Conservation (phyloP, 2,329 filamentous ascomycete genomes). For the Colletotrichum orbiculare region DNA sequence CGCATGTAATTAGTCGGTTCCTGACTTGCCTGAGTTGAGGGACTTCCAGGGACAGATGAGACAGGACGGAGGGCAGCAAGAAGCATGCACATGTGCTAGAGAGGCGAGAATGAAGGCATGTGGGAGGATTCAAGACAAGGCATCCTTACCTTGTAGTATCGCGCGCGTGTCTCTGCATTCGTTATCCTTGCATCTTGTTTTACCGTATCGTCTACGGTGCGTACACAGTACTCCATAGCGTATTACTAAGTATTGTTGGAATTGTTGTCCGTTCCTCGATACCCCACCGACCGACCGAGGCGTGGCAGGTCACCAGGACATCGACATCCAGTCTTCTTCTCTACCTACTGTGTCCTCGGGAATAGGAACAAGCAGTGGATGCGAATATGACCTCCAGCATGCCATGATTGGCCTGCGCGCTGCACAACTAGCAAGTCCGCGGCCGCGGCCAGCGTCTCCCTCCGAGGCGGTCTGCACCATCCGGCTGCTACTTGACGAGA, state of each 20-base stretch:
- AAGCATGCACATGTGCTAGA: conserved; percentile 17
- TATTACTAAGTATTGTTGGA: too few species aligned
- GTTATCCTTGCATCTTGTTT: not conserved
- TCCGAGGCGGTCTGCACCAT: conserved; percentile 21
- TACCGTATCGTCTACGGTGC: too few species aligned
- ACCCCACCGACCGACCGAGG: too few species aligned
- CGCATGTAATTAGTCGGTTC: too few species aligned
- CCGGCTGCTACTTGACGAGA: not conserved
- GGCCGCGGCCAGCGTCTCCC: conserved; percentile 11
- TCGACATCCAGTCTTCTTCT: too few species aligned
- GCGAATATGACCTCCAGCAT: not conserved
- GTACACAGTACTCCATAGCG: too few species aligned
- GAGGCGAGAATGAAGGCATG: conserved; percentile 22
- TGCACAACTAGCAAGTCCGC: not conserved
- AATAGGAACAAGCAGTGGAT: conserved; percentile 9
- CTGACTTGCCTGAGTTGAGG: too few species aligned
- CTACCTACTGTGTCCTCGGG: too few species aligned
- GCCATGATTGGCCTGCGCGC: conserved; percentile 15
- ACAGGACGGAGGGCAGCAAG: not conserved
- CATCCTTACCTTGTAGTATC: conserved; percentile 21
- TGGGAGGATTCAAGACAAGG: conserved; percentile 26
- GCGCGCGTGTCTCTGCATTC: conserved; percentile 12
- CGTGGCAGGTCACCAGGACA: too few species aligned
- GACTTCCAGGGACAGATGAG: not conserved
- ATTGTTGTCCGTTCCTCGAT: too few species aligned